phyloP scores from a whole-genome alignment of 2,329 filamentous ascomycete genomes.

The Sporothrix brunneoviolacea region DNA sequence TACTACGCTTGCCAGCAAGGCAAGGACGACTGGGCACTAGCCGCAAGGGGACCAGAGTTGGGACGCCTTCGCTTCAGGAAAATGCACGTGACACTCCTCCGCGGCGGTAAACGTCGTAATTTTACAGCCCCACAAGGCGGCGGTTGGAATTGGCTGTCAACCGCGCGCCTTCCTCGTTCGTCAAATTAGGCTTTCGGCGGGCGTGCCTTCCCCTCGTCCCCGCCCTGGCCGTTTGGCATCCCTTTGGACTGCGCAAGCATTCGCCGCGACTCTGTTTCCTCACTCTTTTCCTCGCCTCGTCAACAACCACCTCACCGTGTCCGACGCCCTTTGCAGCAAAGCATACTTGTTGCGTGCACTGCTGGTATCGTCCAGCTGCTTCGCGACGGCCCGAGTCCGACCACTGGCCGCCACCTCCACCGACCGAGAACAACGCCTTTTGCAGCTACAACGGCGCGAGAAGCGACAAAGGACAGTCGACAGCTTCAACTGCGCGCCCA shows the following conservation, averaged over 20 bases:
- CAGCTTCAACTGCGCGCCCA: background rate
- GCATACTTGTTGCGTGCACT: background rate
- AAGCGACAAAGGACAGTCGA: no score
- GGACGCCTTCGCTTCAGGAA: no score
- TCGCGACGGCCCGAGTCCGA: background rate
- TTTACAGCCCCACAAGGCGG: conserved; percentile 7
- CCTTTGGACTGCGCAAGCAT: conserved; percentile 1
- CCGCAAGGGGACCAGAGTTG: no score
- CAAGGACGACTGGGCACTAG: no score
- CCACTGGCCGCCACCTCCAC: background rate
- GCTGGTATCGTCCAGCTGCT: background rate
- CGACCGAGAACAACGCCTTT: no score
- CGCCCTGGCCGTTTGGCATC: background rate
- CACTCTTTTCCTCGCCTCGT: background rate
- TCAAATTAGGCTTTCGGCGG: conserved; percentile 5
- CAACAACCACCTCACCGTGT: background rate
- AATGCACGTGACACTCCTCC: no score
- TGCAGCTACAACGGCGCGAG: no score
- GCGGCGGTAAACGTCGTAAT: background rate
- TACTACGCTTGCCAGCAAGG: no score
- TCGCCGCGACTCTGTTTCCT: conserved; percentile 2
- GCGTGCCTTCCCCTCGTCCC: conserved; percentile 2
- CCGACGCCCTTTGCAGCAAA: no score
- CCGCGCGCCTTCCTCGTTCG: conserved; percentile 7
- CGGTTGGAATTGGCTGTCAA: conserved; percentile 4